These are phyloP conservation scores for Raphanus sativus DNA, from an alignment of 345 rosid species.

Conservation along the genomic window DNA sequence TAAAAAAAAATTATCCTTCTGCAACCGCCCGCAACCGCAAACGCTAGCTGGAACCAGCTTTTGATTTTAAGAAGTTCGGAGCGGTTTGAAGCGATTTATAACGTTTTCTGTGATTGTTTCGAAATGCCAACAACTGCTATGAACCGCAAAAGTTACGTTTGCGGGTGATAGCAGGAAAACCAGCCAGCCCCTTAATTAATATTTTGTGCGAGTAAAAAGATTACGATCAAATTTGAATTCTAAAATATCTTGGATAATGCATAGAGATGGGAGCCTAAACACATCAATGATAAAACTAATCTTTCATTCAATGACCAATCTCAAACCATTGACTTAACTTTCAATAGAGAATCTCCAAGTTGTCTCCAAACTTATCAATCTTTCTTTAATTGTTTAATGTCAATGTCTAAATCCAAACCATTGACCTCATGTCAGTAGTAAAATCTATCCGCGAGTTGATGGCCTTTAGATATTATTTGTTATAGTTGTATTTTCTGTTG, in stretches of 20 bases:
- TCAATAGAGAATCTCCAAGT: conserved; percentile 49
- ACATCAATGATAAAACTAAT: conserved; percentile 16
- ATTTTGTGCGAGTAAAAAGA: background rate
- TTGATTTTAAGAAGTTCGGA: too few relatives aligned
- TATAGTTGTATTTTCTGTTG: background rate
- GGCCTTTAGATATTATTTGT: background rate
- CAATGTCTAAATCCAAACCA: conserved; percentile 39
- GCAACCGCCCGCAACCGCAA: too few relatives aligned
- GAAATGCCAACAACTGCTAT: too few relatives aligned
- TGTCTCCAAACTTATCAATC: conserved; percentile 37
- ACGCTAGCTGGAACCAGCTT: too few relatives aligned
- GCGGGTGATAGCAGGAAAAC: too few relatives aligned
- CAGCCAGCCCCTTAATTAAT: too few relatives aligned
- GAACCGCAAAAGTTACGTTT: too few relatives aligned
- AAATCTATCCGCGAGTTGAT: conserved; percentile 28
- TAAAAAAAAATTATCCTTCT: too few relatives aligned
- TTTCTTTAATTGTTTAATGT: conserved; percentile 24
- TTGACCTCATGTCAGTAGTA: conserved; percentile 41
- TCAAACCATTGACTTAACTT: conserved; percentile 47
- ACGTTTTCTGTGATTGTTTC: too few relatives aligned
- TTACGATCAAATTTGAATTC: conserved; percentile 29
- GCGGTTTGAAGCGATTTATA: too few relatives aligned
- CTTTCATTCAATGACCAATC: conserved; percentile 39
- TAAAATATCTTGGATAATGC: conserved; percentile 30
- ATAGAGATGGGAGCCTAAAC: conserved; percentile 33